Evolutionary conservation across 345 rosid species (phyloP).

Genomic region (Moringa oleifera): DNA sequence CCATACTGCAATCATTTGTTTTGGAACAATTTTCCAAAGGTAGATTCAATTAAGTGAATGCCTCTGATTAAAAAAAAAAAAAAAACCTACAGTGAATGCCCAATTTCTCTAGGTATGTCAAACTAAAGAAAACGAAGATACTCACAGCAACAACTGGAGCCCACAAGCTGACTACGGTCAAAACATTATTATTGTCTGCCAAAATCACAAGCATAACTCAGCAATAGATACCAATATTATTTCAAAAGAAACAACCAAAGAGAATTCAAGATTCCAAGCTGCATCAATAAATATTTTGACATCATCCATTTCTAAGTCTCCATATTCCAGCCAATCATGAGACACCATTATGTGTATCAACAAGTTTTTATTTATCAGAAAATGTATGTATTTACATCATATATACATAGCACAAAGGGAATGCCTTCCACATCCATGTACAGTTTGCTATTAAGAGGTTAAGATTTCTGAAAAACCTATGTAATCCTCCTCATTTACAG

Average conservation of each 20-base stretch:
- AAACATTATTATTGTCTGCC: slow-evolving; percentile 74
- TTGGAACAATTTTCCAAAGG: neutral
- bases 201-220: slow-evolving; percentile 25
- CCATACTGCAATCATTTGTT: neutral
- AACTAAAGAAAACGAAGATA: slow-evolving; percentile 10
- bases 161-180: slow-evolving; percentile 89
- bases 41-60: neutral
- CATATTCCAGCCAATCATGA: too few species aligned
- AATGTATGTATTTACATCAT: too few species aligned
- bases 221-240: slow-evolving; percentile 13
- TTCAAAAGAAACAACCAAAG: neutral
- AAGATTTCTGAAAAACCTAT: too few species aligned
- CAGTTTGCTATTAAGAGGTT: too few species aligned
- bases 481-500: too few species aligned
- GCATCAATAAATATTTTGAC: too few species aligned
- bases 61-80: too few species aligned
- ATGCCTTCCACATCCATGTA: too few species aligned
- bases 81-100: neutral
- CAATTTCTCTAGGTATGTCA: neutral
- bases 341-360: too few species aligned
- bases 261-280: neutral
- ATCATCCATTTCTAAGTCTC: too few species aligned
- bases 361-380: too few species aligned
- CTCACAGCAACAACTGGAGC: slow-evolving; percentile 97
- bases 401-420: too few species aligned